Evolutionary conservation across 106 monocot genomes (phyloP).

Genomic region (Acanthochlamys bracteata): DNA sequence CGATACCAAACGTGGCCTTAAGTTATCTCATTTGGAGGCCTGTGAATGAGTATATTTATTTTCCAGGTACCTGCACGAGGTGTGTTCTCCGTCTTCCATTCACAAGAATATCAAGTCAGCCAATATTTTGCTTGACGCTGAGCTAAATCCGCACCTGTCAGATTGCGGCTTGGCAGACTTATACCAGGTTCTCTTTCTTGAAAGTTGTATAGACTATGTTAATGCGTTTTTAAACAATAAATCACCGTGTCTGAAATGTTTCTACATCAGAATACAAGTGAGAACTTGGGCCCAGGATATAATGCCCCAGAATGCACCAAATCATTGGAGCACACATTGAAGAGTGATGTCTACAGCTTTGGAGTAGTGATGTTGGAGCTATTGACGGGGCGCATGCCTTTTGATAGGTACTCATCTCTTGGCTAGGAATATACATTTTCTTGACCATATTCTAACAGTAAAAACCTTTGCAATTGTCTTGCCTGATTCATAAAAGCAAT

Average conservation of each 20-base stretch:
- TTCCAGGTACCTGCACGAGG: slow-evolving; percentile 85
- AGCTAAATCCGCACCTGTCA: slow-evolving; percentile 68
- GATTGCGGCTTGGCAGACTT: slow-evolving; percentile 66
- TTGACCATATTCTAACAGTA: no score
- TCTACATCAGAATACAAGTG: slow-evolving; percentile 33
- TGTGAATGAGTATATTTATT: background rate
- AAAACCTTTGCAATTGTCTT: no score
- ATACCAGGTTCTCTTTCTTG: slow-evolving; percentile 51
- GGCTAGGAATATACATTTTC: no score
- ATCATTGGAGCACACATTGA: slow-evolving; percentile 43
- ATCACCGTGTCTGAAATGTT: background rate
- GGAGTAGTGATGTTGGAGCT: slow-evolving; percentile 91
- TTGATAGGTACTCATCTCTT: slow-evolving; percentile 96
- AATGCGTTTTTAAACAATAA: no score
- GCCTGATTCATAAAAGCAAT: no score
- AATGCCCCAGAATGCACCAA: slow-evolving; percentile 63
- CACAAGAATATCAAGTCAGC: slow-evolving; percentile 90
- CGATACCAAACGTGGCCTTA: no score
- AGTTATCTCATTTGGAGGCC: no score
- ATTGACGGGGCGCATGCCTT: slow-evolving; percentile 76
- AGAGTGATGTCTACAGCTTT: slow-evolving; percentile 90
- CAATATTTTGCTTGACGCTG: slow-evolving; percentile 73
- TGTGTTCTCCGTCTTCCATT: slow-evolving; percentile 65
- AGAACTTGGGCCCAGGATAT: slow-evolving; percentile 55
- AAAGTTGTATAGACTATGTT: background rate